Evolutionary conservation across 192 early-diverging fungal species (phyloP).

Genomic region (Coemansia sp.): DNA sequence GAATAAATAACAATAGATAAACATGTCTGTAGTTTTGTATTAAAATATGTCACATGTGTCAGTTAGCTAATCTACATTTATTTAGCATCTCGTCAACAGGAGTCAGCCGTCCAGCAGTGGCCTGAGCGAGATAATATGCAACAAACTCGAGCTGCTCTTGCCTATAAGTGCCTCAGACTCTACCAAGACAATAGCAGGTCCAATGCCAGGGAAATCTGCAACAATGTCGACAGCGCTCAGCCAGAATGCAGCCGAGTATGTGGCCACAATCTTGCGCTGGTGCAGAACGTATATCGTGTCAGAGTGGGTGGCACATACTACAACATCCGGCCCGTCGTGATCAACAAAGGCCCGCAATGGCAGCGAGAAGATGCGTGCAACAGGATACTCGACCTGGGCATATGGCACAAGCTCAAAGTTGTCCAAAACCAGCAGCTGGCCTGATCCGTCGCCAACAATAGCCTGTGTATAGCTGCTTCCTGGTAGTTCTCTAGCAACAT

Average conservation of each 20-base stretch:
- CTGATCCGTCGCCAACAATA: conserved; percentile 39
- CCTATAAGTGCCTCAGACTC: not conserved
- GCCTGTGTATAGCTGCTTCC: conserved; percentile 16
- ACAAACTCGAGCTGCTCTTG: not conserved
- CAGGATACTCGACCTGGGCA: conserved; percentile 32
- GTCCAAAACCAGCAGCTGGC: conserved; percentile 29
- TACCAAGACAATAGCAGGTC: conserved; percentile 26
- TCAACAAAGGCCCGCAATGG: conserved; percentile 18
- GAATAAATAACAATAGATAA: no score
- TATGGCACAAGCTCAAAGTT: conserved; percentile 36
- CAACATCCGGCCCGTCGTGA: conserved; percentile 26
- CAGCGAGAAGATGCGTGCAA: conserved; percentile 24
- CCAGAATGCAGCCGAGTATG: conserved; percentile 34
- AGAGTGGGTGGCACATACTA: conserved; percentile 42
- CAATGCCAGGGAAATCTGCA: not conserved
- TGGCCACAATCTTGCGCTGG: conserved; percentile 18
- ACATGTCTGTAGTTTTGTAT: not conserved
- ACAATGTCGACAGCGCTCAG: conserved; percentile 21
- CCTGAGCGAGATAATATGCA: not conserved
- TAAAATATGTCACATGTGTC: not conserved
- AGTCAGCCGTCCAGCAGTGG: not conserved
- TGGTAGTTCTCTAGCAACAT: not conserved
- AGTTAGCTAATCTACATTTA: not conserved
- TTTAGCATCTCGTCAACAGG: not conserved
- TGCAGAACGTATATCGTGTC: conserved; percentile 38